phyloP scores from a whole-genome alignment of 2,329 filamentous ascomycete genomes.

The Penicillium sp. region DNA sequence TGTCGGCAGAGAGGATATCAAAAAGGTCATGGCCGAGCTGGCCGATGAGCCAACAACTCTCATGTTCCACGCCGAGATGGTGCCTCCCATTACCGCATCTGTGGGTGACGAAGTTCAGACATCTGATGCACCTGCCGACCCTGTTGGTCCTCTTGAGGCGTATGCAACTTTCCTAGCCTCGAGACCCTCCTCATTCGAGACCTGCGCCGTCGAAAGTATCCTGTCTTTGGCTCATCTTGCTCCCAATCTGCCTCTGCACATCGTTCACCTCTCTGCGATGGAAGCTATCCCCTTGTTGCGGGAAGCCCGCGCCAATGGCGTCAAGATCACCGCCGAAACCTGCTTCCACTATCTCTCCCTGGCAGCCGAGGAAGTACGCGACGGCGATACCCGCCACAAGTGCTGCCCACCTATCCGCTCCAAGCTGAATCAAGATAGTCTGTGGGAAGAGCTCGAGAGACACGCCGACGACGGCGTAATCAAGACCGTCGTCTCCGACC shows the following conservation, averaged over 20 bases:
- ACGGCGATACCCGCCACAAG: slow-evolving; percentile 89
- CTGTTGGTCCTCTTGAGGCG: slow-evolving; percentile 68
- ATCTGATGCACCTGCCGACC: slow-evolving; percentile 67
- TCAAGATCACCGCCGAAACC: slow-evolving; percentile 90
- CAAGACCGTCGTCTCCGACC: slow-evolving; percentile 88
- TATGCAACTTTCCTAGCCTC: slow-evolving; percentile 93
- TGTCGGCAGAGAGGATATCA: slow-evolving; percentile 76
- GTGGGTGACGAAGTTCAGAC: slow-evolving; percentile 74
- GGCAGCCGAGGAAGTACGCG: slow-evolving; percentile 74
- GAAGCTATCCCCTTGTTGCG: slow-evolving; percentile 81
- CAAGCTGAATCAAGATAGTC: slow-evolving; percentile 74
- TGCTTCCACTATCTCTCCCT: slow-evolving; percentile 94
- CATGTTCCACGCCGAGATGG: slow-evolving; percentile 99
- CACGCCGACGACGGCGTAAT: slow-evolving; percentile 72
- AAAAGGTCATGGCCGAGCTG: slow-evolving; percentile 75
- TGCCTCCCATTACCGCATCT: slow-evolving; percentile 78
- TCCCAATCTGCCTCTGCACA: slow-evolving; percentile 81
- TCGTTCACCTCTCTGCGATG: slow-evolving; percentile 88
- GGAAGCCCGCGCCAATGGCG: slow-evolving; percentile 67
- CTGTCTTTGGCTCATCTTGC: slow-evolving; percentile 76
- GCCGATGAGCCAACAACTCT: slow-evolving; percentile 81
- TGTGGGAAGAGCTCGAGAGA: slow-evolving; percentile 76
- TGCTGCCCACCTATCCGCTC: slow-evolving; percentile 91
- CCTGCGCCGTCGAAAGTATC: slow-evolving; percentile 84
- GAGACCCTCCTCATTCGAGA: slow-evolving; percentile 85